These are phyloP conservation scores for Colletotrichum caudatum DNA, from an alignment of 2,329 filamentous ascomycete species.

Conservation along the genomic window DNA sequence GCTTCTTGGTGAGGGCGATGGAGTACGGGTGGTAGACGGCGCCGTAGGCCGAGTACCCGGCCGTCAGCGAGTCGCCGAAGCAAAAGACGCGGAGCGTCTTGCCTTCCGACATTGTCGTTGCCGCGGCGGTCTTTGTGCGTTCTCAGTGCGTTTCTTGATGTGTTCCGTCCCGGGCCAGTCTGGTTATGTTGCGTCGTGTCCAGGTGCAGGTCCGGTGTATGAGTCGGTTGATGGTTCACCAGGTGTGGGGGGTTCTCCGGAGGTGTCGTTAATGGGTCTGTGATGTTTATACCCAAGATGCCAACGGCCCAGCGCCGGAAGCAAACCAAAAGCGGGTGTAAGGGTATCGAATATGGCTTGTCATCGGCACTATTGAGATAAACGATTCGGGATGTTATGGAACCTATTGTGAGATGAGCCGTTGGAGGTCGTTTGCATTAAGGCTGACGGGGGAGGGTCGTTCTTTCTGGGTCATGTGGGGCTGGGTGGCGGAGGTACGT, in stretches of 20 bases:
- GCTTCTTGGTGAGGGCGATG: conserved; percentile 58
- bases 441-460: conserved; percentile 24
- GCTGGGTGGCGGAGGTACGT: conserved; percentile 8
- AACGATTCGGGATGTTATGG: neutral
- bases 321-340: neutral
- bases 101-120: conserved; percentile 19
- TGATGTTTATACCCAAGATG: neutral
- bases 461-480: conserved; percentile 9
- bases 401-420: neutral
- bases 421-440: conserved; percentile 1
- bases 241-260: neutral
- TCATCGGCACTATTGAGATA: conserved; percentile 7
- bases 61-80: conserved; percentile 74
- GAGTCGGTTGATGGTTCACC: neutral
- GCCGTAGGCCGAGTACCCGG: conserved; percentile 62
- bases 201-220: neutral
- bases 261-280: neutral
- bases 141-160: neutral
- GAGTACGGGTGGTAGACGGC: conserved; percentile 65
- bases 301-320: neutral
- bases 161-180: neutral
- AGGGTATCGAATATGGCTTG: neutral
- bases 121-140: neutral
- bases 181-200: neutral
- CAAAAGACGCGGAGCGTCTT: conserved; percentile 66